phyloP scores from a whole-genome alignment of 202 grass and related monocot species.

The Bolboschoenoplectus hybrid region DNA sequence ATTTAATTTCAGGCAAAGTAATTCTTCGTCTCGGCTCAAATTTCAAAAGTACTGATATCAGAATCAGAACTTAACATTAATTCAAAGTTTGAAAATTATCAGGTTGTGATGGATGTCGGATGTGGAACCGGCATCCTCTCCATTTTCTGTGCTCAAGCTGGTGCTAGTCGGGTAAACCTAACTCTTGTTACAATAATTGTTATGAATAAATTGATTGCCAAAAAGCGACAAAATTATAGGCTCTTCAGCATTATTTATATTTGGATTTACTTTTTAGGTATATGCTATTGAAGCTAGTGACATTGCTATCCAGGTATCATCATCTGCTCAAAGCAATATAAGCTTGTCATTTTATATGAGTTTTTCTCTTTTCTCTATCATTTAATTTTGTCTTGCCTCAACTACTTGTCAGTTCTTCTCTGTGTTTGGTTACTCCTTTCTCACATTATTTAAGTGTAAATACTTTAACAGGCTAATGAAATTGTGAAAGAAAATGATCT shows the following conservation, averaged over 20 bases:
- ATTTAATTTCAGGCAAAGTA: constrained; percentile 89
- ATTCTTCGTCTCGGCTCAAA: constrained; percentile 23
- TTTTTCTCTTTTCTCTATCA: constrained; percentile 19
- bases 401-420: constrained; percentile 5
- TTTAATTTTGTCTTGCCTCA: neutral
- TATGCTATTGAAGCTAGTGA: constrained; percentile 91
- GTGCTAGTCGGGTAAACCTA: constrained; percentile 69
- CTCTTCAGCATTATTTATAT: constrained; percentile 26
- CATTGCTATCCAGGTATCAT: constrained; percentile 74
- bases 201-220: neutral
- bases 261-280: constrained; percentile 54
- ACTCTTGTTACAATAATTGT: neutral
- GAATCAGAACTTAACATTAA: neutral
- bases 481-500: constrained; percentile 81
- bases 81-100: constrained; percentile 15
- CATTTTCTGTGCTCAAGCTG: constrained; percentile 85
- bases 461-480: constrained; percentile 56
- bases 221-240: neutral
- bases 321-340: constrained; percentile 14
- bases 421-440: constrained; percentile 14
- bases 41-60: neutral
- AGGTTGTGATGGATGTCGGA: constrained; percentile 96
- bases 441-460: neutral
- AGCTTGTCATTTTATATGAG: constrained; percentile 28
- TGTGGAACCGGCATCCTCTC: constrained; percentile 94